phyloP scores from a whole-genome alignment of 768 basidiomycete species.

The Phaeolepiota aurea region DNA sequence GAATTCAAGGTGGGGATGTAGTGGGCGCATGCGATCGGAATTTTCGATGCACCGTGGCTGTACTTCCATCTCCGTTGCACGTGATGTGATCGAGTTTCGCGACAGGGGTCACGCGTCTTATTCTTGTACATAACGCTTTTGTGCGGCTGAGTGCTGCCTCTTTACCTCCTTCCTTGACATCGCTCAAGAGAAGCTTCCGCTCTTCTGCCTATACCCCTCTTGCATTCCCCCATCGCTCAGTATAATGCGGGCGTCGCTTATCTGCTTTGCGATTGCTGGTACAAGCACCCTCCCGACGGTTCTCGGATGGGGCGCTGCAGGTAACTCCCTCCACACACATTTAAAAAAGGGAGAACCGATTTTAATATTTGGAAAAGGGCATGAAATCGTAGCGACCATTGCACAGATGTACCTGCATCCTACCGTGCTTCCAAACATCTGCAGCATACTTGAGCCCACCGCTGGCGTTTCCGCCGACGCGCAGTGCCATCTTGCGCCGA shows the following conservation, averaged over 20 bases:
- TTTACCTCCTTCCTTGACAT: too few relatives aligned
- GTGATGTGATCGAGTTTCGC: too few relatives aligned
- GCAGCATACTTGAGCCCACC: slow-evolving; percentile 55
- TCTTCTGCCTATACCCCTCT: not conserved
- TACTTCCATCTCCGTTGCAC: too few relatives aligned
- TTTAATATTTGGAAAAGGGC: slow-evolving; percentile 37
- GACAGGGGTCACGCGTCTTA: too few relatives aligned
- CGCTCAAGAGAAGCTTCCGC: too few relatives aligned
- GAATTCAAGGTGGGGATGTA: too few relatives aligned
- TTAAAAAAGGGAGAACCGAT: not conserved
- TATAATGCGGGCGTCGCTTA: not conserved
- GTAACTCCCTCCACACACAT: slow-evolving; percentile 12
- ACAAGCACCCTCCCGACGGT: not conserved
- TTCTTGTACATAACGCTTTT: too few relatives aligned
- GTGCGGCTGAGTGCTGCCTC: too few relatives aligned
- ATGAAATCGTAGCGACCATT: slow-evolving; percentile 90
- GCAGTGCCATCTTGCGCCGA: slow-evolving; percentile 72
- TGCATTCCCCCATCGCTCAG: not conserved
- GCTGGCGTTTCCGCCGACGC: slow-evolving; percentile 23
- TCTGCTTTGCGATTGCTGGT: not conserved
- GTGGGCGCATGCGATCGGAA: too few relatives aligned
- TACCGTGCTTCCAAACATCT: slow-evolving; percentile 54
- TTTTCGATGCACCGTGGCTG: too few relatives aligned
- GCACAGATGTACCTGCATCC: slow-evolving; percentile 89
- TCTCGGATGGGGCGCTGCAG: slow-evolving; percentile 34